Evolutionary conservation across 2,329 filamentous ascomycete genomes (phyloP).

Genomic region (Pseudogymnoascus sp.): DNA sequence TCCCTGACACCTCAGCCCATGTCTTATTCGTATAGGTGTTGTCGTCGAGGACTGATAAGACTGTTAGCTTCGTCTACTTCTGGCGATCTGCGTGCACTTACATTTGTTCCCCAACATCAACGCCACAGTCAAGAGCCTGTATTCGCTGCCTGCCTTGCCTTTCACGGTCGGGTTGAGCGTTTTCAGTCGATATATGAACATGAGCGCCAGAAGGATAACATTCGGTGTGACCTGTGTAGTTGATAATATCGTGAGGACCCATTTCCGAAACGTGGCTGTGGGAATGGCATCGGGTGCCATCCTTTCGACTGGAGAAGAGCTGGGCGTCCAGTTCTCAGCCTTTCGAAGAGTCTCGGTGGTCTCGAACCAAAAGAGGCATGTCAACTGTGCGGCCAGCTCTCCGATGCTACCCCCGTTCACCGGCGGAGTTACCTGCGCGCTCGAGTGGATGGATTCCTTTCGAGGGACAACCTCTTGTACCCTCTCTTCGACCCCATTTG

Average conservation of each 20-base stretch:
- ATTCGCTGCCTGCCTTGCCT: conserved; percentile 89
- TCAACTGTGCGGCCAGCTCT: conserved; percentile 85
- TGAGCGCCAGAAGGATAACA: conserved; percentile 78
- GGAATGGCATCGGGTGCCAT: conserved; percentile 69
- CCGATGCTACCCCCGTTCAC: conserved; percentile 72
- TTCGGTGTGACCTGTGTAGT: conserved; percentile 97
- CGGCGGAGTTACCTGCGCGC: conserved; percentile 62
- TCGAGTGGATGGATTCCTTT: conserved; percentile 23
- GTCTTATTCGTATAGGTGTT: conserved; percentile 99
- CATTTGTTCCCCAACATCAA: conserved; percentile 98
- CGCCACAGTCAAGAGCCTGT: conserved; percentile 83
- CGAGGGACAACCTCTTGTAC: conserved; percentile 19
- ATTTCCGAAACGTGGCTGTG: conserved; percentile 76
- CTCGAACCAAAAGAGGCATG: conserved; percentile 97
- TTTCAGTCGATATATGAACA: conserved; percentile 92
- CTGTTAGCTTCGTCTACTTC: conserved; percentile 18
- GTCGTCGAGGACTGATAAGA: conserved; percentile 70
- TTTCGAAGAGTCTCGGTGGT: conserved; percentile 69
- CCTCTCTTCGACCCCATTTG: conserved; percentile 13
- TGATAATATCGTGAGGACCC: conserved; percentile 82
- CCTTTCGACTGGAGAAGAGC: conserved; percentile 39
- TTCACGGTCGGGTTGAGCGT: conserved; percentile 81
- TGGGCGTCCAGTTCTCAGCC: conserved; percentile 48
- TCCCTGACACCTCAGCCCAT: conserved; percentile 95
- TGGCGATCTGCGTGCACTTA: conserved; percentile 34